Conservation (phyloP, 768 basidiomycete genomes). For the Phaeotremella skinneri region DNA sequence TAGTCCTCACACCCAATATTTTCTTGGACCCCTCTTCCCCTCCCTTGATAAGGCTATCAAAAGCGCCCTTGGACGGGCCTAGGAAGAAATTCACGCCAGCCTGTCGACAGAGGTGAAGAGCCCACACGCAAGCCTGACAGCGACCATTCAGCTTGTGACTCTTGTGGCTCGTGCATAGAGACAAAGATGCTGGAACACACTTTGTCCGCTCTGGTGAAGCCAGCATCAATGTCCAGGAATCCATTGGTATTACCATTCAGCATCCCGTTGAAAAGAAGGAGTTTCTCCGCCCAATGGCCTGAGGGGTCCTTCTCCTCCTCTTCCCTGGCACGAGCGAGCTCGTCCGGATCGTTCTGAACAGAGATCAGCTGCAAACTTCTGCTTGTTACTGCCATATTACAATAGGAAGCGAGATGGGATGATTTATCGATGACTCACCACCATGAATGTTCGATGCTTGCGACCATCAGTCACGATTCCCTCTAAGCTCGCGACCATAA, state of each 20-base stretch:
- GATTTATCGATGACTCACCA: too few relatives aligned
- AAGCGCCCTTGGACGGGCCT: conserved; percentile 16
- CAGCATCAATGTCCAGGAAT: conserved; percentile 31
- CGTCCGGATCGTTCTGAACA: conserved; percentile 13
- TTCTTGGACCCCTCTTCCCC: conserved; percentile 5
- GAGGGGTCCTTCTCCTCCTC: conserved; percentile 5
- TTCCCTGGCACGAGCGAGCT: conserved; percentile 8
- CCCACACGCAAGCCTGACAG: conserved; percentile 26
- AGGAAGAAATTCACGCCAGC: conserved; percentile 31
- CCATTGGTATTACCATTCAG: conserved; percentile 18
- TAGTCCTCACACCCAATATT: conserved; percentile 22
- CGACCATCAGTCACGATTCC: conserved; percentile 7
- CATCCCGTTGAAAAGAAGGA: conserved; percentile 10
- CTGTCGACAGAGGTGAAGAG: conserved; percentile 22
- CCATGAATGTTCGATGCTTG: conserved; percentile 5
- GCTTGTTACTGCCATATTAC: too few relatives aligned
- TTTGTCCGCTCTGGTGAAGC: conserved; percentile 33
- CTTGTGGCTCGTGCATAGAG: too few relatives aligned
- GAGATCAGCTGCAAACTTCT: too few relatives aligned
- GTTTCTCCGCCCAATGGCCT: conserved; percentile 21
- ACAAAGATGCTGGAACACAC: conserved; percentile 5
- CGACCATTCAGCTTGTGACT: too few relatives aligned
- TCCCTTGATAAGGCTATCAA: conserved; percentile 19
- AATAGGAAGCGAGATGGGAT: too few relatives aligned
- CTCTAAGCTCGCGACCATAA: conserved; percentile 6